Conservation (phyloP, 75 land plant genomes). For the Picea sitchensis region DNA sequence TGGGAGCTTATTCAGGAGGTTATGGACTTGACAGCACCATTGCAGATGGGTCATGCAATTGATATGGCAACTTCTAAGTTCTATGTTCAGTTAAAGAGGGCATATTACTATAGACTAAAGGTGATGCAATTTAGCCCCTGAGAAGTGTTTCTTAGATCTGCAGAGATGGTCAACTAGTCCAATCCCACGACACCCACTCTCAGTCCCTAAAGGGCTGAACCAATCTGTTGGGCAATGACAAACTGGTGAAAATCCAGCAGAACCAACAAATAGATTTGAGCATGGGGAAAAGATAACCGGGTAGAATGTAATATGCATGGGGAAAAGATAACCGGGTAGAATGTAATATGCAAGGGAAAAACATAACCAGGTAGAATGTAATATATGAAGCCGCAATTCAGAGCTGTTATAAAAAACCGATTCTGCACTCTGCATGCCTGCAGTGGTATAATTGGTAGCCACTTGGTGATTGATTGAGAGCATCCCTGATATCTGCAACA, state of each 20-base stretch:
- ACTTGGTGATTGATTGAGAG: conserved; percentile 25
- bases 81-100: background rate
- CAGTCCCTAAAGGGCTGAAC: conserved; percentile 63
- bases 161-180: conserved; percentile 70
- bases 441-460: conserved; percentile 15
- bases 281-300: conserved; percentile 62
- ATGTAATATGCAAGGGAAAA: conserved; percentile 52
- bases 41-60: conserved; percentile 21
- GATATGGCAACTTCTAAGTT: background rate
- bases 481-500: conserved; percentile 18
- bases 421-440: conserved; percentile 45
- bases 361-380: conserved; percentile 70
- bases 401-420: conserved; percentile 58
- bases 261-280: conserved; percentile 63
- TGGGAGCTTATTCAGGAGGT: conserved; percentile 45
- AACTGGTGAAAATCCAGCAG: conserved; percentile 58
- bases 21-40: conserved; percentile 51
- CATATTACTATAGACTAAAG: background rate
- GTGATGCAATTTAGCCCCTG: background rate
- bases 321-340: conserved; percentile 66
- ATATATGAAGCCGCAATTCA: conserved; percentile 67
- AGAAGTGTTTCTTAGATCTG: conserved; percentile 36
- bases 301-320: conserved; percentile 51
- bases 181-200: conserved; percentile 59
- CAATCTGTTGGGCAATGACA: conserved; percentile 64